Evolutionary conservation across 495 filamentous ascomycete genomes (phyloP), one percentile per base, ranked within the genome.

Genomic region (Penicillium waksmanii): DNA sequence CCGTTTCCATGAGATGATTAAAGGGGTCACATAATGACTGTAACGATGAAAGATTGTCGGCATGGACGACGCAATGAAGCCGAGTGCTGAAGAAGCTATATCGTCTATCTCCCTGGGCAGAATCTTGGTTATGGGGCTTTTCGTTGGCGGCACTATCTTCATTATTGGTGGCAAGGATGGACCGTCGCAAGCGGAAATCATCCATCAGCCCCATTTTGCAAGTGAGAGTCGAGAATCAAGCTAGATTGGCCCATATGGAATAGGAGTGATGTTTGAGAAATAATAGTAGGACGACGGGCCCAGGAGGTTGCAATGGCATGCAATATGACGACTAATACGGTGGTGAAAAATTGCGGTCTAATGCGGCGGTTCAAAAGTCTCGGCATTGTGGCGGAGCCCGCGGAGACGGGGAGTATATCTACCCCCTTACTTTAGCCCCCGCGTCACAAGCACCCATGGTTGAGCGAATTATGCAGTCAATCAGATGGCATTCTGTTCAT

Each of bases 1-100:
- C 83, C 13, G 90, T 55, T 36, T 55, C 52, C 25, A 17, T 33
- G 18, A 55, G 27, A 12, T 18, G 15, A 27, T 55, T 55, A 12
- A 55, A 55, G 23, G 52, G 36, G 9, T 44, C 52, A 18, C 52
- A 55, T 17, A 35, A 18, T 2, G 52, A 27, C 42, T 55, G 36
- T 7, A 55, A 33, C 0, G 25, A 43, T 5, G 21, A 23, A 12
- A 44, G 27, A 21, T 17, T 33, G 17, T 55, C 19, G 36, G 52
- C 52, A 11, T 33, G 52, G 18, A n/a, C 27, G 6, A 55, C 52
- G 13, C 17, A 21, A n/a, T 55, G 23, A 7, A 44, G 38, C 19
- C 23, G 23, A 27, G 52, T 8, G 23, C 36, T 55, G 38, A 55
- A 55, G 27, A 55, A 55, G 13, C 36, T 55, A 36, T 55, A 55